These are phyloP conservation scores for Blastobotrys proliferans DNA, from an alignment of 1,139 yeast genomes.

Conservation along the genomic window DNA sequence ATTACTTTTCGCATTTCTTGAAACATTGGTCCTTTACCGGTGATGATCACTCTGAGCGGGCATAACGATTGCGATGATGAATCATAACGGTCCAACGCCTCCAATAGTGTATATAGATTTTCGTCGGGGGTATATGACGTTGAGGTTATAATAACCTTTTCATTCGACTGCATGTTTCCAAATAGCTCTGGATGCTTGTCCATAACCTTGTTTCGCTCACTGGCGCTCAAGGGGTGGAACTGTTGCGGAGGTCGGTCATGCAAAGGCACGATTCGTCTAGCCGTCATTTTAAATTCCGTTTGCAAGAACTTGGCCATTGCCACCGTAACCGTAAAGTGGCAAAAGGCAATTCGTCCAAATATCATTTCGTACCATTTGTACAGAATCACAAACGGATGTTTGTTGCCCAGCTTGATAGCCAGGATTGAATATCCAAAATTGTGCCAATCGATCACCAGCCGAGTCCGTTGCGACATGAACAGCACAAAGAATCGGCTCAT, in stretches of 20 bases:
- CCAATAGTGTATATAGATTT: slow-evolving; percentile 65
- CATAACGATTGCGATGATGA: too few species aligned
- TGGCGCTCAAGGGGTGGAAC: slow-evolving; percentile 49
- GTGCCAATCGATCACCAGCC: slow-evolving; percentile 91
- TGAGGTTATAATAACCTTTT: slow-evolving; percentile 70
- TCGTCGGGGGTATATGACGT: slow-evolving; percentile 97
- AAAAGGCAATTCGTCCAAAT: slow-evolving; percentile 59
- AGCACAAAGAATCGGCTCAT: slow-evolving; percentile 55
- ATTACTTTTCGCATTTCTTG: slow-evolving; percentile 44
- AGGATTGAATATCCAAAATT: slow-evolving; percentile 85
- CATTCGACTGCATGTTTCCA: slow-evolving; percentile 37
- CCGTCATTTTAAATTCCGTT: slow-evolving; percentile 49
- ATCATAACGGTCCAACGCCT: slow-evolving; percentile 61
- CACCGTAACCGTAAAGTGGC: slow-evolving; percentile 77
- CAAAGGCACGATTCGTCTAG: slow-evolving; percentile 38
- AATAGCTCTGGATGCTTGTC: slow-evolving; percentile 41
- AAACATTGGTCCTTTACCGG: slow-evolving; percentile 92
- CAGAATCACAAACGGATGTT: slow-evolving; percentile 59
- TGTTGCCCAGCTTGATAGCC: slow-evolving; percentile 52
- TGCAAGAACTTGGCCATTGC: slow-evolving; percentile 63
- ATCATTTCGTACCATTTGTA: slow-evolving; percentile 42
- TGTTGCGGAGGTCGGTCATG: slow-evolving; percentile 48
- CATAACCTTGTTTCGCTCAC: slow-evolving; percentile 39
- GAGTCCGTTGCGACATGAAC: slow-evolving; percentile 53
- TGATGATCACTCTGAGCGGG: slow-evolving; percentile 60